These are phyloP conservation scores for Tulasnella sp. DNA, from an alignment of 768 basidiomycete species.

Conservation along the genomic window DNA sequence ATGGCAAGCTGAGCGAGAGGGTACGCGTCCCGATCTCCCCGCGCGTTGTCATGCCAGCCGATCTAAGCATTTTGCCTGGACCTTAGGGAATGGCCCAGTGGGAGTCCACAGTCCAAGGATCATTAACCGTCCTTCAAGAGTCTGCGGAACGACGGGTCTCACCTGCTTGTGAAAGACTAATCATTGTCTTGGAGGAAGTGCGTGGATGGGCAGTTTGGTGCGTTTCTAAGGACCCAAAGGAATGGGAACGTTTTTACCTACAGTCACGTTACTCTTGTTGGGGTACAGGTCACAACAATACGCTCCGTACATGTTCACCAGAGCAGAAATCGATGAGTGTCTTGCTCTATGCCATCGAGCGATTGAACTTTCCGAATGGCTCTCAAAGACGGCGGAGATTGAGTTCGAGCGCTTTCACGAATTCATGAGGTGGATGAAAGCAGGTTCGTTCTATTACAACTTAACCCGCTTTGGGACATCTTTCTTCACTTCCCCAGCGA, in stretches of 20 bases:
- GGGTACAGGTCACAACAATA: conserved; percentile 53
- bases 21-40: conserved; percentile 43
- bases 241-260: neutral
- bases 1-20: conserved; percentile 77
- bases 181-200: conserved; percentile 72
- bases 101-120: conserved; percentile 69
- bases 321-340: conserved; percentile 51
- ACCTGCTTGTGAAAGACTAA: conserved; percentile 72
- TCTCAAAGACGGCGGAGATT: conserved; percentile 60
- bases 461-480: neutral
- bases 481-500: neutral
- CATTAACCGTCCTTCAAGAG: conserved; percentile 68
- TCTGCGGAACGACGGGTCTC: conserved; percentile 64
- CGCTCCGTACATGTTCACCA: conserved; percentile 51
- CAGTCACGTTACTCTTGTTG: conserved; percentile 20
- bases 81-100: conserved; percentile 73
- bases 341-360: conserved; percentile 53
- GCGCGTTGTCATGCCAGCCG: conserved; percentile 7
- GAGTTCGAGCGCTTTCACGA: conserved; percentile 72
- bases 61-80: conserved; percentile 25
- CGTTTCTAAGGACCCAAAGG: neutral
- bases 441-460: conserved; percentile 22
- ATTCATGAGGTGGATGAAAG: conserved; percentile 65
- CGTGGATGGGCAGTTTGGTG: conserved; percentile 62
- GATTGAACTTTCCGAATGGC: conserved; percentile 64